Evolutionary conservation across 345 rosid genomes (phyloP), one percentile per base, ranked within the genome.

Genomic region (Pseudoturritis turrita): DNA sequence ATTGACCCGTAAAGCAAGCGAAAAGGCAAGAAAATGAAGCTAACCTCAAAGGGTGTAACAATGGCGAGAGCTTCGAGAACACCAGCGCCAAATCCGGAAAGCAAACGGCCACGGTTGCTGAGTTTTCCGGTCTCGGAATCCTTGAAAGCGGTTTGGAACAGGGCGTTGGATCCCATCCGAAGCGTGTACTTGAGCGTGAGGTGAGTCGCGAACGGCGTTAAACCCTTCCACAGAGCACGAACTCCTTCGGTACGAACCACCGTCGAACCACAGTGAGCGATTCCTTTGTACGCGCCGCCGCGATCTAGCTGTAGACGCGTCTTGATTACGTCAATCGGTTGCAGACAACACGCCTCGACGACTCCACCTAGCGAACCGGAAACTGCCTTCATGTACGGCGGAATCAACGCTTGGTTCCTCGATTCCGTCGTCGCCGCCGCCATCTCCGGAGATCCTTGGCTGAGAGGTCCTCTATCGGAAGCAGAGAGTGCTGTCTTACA

Each of bases 121-220:
- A 95, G 52, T 49, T 85, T 84, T 1, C 97, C 97, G 2, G 93
- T 89, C 39, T 83, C 79, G 0, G 92, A 83, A 70, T 91, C 96
- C 88, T 89, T 91, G 52, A 94, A 89, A 21, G 83, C 85, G 10
- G 87, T 35, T 63, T 95, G 97, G 6, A 91, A 62, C 67, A 89
- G 64, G 17, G 97, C 97, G 78, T 91, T 91, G 21, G 96, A 91
- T 6, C 99, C 97, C 96, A 95, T 89, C 19, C 97, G 84, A 60
- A 91, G 90, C 57, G 99, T 73, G 65, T 89, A 88, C 45, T 95
- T 95, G 68, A 95, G 84, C 0, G 97, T 95, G 17, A 95, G 81
- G 82, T 95, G 99, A 4, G 96, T 95, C 15, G 96, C 96, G 79
- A 91, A 95, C 14, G 99, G 99, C 2, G 99, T 91, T 71, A 94